These are phyloP conservation scores for Tilletia caries DNA, from an alignment of 1,284 basidiomycete genomes.

Conservation along the genomic window DNA sequence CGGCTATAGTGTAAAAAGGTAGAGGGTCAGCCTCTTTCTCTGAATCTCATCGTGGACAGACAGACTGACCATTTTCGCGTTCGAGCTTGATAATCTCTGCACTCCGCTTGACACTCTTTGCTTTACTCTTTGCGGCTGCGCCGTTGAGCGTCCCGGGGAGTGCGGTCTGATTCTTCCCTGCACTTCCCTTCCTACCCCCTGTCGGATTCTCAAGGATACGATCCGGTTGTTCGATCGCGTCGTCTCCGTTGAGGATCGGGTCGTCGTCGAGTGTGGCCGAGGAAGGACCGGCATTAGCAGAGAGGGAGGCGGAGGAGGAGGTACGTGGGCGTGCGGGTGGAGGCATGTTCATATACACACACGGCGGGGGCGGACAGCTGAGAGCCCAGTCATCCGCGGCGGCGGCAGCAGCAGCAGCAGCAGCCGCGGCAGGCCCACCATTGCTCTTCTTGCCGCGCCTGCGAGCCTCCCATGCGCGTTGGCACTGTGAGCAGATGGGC, in stretches of 20 bases:
- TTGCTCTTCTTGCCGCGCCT: conserved; percentile 27
- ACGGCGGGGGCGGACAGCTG: conserved; percentile 1
- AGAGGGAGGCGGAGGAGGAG: too few relatives aligned
- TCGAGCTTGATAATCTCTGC: conserved; percentile 1
- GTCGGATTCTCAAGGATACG: too few relatives aligned
- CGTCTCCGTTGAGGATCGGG: too few relatives aligned
- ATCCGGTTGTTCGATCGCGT: too few relatives aligned
- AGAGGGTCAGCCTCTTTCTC: not conserved
- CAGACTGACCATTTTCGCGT: conserved; percentile 4
- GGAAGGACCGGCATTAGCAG: too few relatives aligned
- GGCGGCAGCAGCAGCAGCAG: too few relatives aligned
- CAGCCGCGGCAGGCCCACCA: not conserved
- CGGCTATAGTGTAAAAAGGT: not conserved
- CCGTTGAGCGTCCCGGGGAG: not conserved
- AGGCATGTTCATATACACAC: not conserved
- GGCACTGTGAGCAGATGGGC: conserved; percentile 42
- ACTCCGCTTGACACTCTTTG: not conserved
- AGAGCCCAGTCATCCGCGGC: not conserved
- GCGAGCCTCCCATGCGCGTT: conserved; percentile 39
- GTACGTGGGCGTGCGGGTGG: too few relatives aligned
- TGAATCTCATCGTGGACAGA: not conserved
- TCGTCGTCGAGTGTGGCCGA: too few relatives aligned
- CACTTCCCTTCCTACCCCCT: too few relatives aligned
- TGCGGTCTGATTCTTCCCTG: too few relatives aligned
- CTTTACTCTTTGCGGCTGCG: conserved; percentile 1